phyloP scores from a whole-genome alignment of 495 filamentous ascomycete genomes.

The Tuber indicum region DNA sequence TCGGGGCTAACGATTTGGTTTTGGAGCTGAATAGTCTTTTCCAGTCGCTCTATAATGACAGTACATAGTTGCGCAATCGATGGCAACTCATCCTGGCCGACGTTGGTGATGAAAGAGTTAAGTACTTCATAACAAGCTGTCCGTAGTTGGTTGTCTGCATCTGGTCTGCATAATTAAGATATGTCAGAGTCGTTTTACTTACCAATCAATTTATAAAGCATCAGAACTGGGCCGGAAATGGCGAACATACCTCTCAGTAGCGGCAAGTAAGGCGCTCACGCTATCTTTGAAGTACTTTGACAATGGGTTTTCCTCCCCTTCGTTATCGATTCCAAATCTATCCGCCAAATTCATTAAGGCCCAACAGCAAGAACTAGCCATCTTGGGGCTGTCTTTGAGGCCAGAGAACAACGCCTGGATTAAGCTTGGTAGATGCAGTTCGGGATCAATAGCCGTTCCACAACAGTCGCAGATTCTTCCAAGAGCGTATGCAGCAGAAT shows the following conservation, averaged over 20 bases:
- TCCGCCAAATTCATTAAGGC: slow-evolving; percentile 97
- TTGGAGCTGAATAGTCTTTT: slow-evolving; percentile 86
- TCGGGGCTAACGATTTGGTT: slow-evolving; percentile 92
- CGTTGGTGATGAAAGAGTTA: slow-evolving; percentile 82
- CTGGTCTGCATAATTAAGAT: slow-evolving; percentile 48
- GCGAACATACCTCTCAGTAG: slow-evolving; percentile 62
- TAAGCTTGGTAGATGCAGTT: slow-evolving; percentile 70
- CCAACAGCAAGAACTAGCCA: slow-evolving; percentile 98
- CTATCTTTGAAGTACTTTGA: slow-evolving; percentile 90
- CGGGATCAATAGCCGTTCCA: slow-evolving; percentile 78
- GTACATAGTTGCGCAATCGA: slow-evolving; percentile 74
- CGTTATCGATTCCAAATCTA: slow-evolving; percentile 62
- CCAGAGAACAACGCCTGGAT: slow-evolving; percentile 86
- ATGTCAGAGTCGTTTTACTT: slow-evolving; percentile 1
- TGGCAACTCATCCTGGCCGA: slow-evolving; percentile 74
- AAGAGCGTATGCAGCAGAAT: slow-evolving; percentile 94
- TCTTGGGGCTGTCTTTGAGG: slow-evolving; percentile 84
- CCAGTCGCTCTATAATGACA: slow-evolving; percentile 78
- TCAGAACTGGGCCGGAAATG: slow-evolving; percentile 11
- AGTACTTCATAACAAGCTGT: slow-evolving; percentile 98
- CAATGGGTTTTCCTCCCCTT: slow-evolving; percentile 70
- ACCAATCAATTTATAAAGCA: neutral
- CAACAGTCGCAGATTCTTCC: slow-evolving; percentile 91
- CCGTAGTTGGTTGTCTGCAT: slow-evolving; percentile 85
- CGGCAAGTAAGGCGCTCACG: slow-evolving; percentile 71